phyloP scores from a whole-genome alignment of 2,329 filamentous ascomycete genomes.

The Stenocarpella maydis region DNA sequence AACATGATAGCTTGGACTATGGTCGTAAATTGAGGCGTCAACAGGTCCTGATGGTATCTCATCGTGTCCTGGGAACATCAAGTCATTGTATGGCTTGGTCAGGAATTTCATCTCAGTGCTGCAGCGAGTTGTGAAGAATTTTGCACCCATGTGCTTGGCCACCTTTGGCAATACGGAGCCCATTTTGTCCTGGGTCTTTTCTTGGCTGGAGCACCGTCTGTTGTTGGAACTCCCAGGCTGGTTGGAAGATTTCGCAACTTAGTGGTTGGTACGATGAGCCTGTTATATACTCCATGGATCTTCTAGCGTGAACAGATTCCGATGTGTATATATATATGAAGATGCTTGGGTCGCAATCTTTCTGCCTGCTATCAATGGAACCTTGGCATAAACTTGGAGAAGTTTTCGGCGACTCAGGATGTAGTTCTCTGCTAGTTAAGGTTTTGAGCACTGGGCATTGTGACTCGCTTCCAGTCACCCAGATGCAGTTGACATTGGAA shows the following conservation, averaged over 20 bases:
- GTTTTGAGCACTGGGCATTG: background rate
- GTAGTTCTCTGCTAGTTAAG: background rate
- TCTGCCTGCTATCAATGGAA: too few relatives aligned
- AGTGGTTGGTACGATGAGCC: too few relatives aligned
- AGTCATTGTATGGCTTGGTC: background rate
- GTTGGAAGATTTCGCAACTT: background rate
- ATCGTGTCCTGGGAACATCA: background rate
- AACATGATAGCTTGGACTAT: background rate
- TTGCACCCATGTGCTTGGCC: background rate
- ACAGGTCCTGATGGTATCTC: background rate
- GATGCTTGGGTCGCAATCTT: too few relatives aligned
- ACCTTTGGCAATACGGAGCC: background rate
- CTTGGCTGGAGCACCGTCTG: too few relatives aligned
- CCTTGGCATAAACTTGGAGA: too few relatives aligned
- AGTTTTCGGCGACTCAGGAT: too few relatives aligned
- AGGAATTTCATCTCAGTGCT: background rate
- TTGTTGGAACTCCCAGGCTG: too few relatives aligned
- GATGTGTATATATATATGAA: too few relatives aligned
- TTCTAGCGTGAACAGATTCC: too few relatives aligned
- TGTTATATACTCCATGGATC: too few relatives aligned
- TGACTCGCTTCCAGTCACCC: background rate
- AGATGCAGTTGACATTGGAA: background rate
- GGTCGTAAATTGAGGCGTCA: background rate
- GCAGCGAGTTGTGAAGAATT: background rate
- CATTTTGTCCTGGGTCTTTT: background rate